Conservation (phyloP, 73 alveolate species). For the Symbiodinium natans region DNA sequence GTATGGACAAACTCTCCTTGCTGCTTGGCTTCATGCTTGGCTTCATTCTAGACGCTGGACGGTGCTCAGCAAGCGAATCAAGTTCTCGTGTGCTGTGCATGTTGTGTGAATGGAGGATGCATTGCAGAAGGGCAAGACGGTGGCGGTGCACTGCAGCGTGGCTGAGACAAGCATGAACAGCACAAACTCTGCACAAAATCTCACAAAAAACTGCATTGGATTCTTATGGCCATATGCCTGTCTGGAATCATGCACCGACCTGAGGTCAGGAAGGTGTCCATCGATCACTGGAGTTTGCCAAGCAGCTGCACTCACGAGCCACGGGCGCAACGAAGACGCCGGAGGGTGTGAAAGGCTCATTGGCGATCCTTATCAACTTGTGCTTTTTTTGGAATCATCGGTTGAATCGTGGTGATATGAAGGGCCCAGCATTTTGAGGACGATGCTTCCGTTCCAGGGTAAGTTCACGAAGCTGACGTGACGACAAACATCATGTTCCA, state of each 20-base stretch:
- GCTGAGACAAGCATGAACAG: too few species aligned
- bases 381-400: background rate
- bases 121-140: constrained; percentile 31
- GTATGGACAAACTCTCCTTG: constrained; percentile 35
- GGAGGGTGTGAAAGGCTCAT: background rate
- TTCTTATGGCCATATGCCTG: too few species aligned
- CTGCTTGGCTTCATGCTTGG: background rate
- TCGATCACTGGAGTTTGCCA: constrained; percentile 82
- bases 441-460: background rate
- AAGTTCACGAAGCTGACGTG: too few species aligned
- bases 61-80: background rate
- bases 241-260: background rate
- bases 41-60: too few species aligned
- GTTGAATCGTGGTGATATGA: background rate
- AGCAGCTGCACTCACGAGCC: constrained; percentile 58
- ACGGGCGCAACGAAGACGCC: background rate
- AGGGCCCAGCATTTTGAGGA: background rate
- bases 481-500: too few species aligned
- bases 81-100: background rate
- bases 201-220: too few species aligned
- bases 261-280: constrained; percentile 87
- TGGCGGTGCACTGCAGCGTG: constrained; percentile 75
- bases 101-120: constrained; percentile 5
- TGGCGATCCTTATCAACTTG: background rate
- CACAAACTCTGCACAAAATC: too few species aligned